phyloP scores from a whole-genome alignment of 2,329 filamentous ascomycete species.

The Sporothrix schenckii region DNA sequence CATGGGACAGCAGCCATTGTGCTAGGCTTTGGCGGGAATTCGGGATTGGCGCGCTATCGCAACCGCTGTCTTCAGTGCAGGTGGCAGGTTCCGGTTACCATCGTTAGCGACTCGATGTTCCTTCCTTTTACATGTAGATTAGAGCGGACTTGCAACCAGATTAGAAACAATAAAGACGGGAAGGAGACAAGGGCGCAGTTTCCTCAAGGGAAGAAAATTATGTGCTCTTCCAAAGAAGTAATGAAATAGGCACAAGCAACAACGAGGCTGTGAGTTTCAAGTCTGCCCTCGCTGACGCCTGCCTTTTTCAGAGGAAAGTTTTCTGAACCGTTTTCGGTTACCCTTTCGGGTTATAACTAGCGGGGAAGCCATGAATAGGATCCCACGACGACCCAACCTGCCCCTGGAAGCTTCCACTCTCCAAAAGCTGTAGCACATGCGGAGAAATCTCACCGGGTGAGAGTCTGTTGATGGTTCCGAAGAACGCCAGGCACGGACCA shows the following conservation, averaged over 20 bases:
- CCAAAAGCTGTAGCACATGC: conserved; percentile 1
- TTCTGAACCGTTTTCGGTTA: conserved; percentile 9
- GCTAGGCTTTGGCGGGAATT: conserved; percentile 1
- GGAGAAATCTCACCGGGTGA: conserved; percentile 24
- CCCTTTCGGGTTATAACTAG: conserved; percentile 16
- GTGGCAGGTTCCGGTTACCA: not conserved
- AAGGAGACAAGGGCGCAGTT: not conserved
- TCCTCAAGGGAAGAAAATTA: not conserved
- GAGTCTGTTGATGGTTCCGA: conserved; percentile 21
- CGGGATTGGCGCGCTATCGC: conserved; percentile 28
- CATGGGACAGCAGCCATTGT: conserved; percentile 6
- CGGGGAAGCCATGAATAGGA: not conserved
- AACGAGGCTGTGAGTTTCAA: not conserved
- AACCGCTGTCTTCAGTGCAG: not conserved
- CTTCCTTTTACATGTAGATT: conserved; percentile 12
- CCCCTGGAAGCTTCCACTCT: not conserved
- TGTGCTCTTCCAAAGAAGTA: not conserved
- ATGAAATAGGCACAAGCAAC: not conserved
- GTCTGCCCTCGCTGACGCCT: not conserved
- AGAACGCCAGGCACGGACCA: not conserved
- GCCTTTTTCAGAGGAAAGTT: not conserved
- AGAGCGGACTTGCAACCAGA: conserved; percentile 8
- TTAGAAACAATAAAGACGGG: not conserved
- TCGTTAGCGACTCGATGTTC: conserved; percentile 1
- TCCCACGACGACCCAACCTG: no score